Conservation (phyloP, 257 asterid genomes). For the Euphrasia confusa region DNA sequence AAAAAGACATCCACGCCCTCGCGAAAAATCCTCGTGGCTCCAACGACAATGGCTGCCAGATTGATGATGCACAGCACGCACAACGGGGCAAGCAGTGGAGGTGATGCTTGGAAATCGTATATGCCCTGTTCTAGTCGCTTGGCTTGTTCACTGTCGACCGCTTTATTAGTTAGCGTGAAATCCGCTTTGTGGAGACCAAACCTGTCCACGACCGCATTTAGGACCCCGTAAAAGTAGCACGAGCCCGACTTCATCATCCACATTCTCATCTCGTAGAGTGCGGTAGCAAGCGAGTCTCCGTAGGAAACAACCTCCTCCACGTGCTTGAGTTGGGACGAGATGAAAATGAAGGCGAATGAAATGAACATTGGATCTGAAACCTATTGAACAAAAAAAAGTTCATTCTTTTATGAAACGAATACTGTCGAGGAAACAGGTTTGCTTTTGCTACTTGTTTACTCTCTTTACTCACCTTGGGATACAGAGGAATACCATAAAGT, state of each 20-base stretch:
- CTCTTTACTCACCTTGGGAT: constrained; percentile 43
- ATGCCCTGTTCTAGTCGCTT: constrained; percentile 39
- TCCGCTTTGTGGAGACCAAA: constrained; percentile 44
- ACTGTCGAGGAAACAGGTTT: background rate
- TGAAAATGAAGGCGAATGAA: constrained; percentile 36
- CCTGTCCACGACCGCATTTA: constrained; percentile 38
- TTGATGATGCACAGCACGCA: constrained; percentile 45
- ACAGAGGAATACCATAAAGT: constrained; percentile 42
- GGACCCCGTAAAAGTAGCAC: constrained; percentile 42
- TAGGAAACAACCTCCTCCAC: constrained; percentile 47
- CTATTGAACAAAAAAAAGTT: constrained; percentile 26
- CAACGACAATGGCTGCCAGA: constrained; percentile 31
- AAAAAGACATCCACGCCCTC: constrained; percentile 26
- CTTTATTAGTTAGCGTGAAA: constrained; percentile 60
- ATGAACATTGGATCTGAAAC: constrained; percentile 45
- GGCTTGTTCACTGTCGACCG: constrained; percentile 41
- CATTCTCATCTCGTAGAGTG: constrained; percentile 50
- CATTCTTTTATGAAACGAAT: background rate
- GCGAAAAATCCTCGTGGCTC: constrained; percentile 26
- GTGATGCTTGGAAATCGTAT: constrained; percentile 49
- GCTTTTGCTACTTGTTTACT: background rate
- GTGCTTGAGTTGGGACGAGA: constrained; percentile 44
- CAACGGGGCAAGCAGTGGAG: constrained; percentile 40
- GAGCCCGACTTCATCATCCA: constrained; percentile 62
- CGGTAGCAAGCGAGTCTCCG: constrained; percentile 43